Evolutionary conservation across 2,329 filamentous ascomycete genomes (phyloP).

Genomic region (Hortaea sp.): DNA sequence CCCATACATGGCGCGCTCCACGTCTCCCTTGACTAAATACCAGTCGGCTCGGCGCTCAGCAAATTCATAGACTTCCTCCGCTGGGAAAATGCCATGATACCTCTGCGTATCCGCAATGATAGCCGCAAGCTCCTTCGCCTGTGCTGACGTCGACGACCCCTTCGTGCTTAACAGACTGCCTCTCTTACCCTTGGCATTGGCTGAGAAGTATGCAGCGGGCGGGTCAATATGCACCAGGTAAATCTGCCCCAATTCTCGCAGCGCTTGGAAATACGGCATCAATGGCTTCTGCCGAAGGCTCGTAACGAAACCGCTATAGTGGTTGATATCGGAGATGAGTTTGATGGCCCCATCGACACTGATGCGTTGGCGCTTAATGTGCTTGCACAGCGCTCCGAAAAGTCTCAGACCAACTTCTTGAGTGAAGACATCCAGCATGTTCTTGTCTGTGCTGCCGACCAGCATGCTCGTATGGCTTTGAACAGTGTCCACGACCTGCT

Average conservation of each 20-base stretch:
- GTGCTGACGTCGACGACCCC: constrained; percentile 44
- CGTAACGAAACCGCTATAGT: constrained; percentile 77
- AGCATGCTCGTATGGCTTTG: constrained; percentile 87
- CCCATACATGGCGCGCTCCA: constrained; percentile 96
- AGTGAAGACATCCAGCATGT: constrained; percentile 96
- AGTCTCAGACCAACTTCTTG: constrained; percentile 90
- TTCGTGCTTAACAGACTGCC: constrained; percentile 18
- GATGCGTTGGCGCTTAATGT: constrained; percentile 90
- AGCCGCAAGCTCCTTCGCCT: constrained; percentile 89
- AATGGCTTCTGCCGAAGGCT: constrained; percentile 75
- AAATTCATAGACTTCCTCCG: constrained; percentile 97
- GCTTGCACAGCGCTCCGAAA: constrained; percentile 88
- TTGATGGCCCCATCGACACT: constrained; percentile 82
- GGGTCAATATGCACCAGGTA: constrained; percentile 64
- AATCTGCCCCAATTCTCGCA: constrained; percentile 88
- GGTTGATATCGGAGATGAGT: constrained; percentile 92
- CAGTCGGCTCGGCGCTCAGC: constrained; percentile 89
- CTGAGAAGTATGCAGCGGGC: constrained; percentile 16
- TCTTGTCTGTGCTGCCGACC: constrained; percentile 90
- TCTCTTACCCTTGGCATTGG: constrained; percentile 13
- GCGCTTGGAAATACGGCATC: constrained; percentile 78
- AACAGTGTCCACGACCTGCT: constrained; percentile 73
- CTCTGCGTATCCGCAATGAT: constrained; percentile 87
- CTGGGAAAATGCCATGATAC: constrained; percentile 84
- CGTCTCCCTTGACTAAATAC: constrained; percentile 78